Conservation (phyloP, 441 rosid species). For the Bruguiera hainesii region DNA sequence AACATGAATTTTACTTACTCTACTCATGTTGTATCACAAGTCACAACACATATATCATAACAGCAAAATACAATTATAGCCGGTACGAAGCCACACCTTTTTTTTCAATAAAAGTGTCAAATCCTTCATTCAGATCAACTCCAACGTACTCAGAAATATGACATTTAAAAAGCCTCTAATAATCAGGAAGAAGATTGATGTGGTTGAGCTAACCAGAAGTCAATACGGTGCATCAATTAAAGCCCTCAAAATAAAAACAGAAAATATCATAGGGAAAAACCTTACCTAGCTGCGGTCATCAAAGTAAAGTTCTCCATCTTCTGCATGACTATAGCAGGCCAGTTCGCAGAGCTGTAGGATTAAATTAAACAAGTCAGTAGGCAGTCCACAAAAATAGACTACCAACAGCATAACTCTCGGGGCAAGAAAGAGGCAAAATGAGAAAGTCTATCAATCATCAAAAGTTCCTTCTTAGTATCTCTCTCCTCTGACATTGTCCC, state of each 20-base stretch:
- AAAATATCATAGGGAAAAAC: slow-evolving; percentile 11
- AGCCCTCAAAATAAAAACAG: slow-evolving; percentile 17
- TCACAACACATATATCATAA: background rate
- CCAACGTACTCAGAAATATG: slow-evolving; percentile 73
- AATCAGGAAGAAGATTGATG: slow-evolving; percentile 16
- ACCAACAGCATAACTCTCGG: background rate
- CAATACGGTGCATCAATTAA: slow-evolving; percentile 5
- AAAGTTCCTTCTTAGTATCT: no score
- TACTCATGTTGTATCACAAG: background rate
- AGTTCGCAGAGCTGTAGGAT: slow-evolving; percentile 77
- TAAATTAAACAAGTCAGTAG: slow-evolving; percentile 17
- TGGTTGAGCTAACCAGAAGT: slow-evolving; percentile 15
- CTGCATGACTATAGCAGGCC: slow-evolving; percentile 80
- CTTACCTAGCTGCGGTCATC: slow-evolving; percentile 80
- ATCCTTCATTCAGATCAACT: slow-evolving; percentile 91
- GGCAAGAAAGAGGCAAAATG: background rate
- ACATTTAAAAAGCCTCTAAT: slow-evolving; percentile 87
- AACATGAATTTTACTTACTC: background rate
- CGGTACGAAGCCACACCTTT: slow-evolving; percentile 44
- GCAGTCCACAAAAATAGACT: background rate
- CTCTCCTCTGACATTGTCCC: background rate
- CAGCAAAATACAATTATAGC: background rate
- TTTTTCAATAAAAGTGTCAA: slow-evolving; percentile 74
- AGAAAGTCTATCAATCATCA: background rate
- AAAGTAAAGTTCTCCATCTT: slow-evolving; percentile 80